These are phyloP conservation scores for Pichia sp. DNA, from an alignment of 1,139 yeast genomes.

Conservation along the genomic window DNA sequence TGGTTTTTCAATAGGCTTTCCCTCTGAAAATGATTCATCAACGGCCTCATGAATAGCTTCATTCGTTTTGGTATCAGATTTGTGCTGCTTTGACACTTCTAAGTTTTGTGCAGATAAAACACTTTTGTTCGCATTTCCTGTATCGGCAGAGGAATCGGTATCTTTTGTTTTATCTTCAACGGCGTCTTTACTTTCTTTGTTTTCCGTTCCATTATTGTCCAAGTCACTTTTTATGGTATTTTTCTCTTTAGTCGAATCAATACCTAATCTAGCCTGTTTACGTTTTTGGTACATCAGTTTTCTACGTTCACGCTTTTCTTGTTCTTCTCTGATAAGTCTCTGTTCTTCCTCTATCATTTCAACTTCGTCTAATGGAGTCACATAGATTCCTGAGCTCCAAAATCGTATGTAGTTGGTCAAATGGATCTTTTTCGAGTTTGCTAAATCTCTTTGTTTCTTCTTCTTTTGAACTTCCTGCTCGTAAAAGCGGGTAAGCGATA, in stretches of 20 bases:
- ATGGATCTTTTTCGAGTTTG: conserved; percentile 55
- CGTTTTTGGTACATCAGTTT: conserved; percentile 33
- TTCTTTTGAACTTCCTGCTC: conserved; percentile 83
- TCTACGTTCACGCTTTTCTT: conserved; percentile 29
- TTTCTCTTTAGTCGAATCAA: conserved; percentile 1
- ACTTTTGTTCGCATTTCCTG: too few relatives aligned
- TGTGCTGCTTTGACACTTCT: too few relatives aligned
- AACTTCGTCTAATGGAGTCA: conserved; percentile 49
- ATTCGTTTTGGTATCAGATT: too few relatives aligned
- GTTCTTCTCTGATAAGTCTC: conserved; percentile 26
- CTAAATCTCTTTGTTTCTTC: conserved; percentile 64
- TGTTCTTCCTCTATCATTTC: conserved; percentile 33
- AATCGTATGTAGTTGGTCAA: conserved; percentile 49
- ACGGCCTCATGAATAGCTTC: too few relatives aligned
- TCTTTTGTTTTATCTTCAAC: not conserved
- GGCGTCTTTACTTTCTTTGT: too few relatives aligned
- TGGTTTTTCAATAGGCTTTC: too few relatives aligned
- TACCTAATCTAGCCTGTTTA: conserved; percentile 10
- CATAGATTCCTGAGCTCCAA: conserved; percentile 31
- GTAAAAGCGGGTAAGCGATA: conserved; percentile 66
- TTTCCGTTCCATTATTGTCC: not conserved
- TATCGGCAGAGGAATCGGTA: not conserved
- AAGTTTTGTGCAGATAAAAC: too few relatives aligned
- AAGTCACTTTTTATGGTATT: not conserved
- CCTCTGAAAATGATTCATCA: too few relatives aligned